Percentiles rank a stretch among this genome's conserved stretches.
Evolutionary conservation across 164 flowering plant species (phyloP).

Genomic region (Warburgia ugandensis): DNA sequence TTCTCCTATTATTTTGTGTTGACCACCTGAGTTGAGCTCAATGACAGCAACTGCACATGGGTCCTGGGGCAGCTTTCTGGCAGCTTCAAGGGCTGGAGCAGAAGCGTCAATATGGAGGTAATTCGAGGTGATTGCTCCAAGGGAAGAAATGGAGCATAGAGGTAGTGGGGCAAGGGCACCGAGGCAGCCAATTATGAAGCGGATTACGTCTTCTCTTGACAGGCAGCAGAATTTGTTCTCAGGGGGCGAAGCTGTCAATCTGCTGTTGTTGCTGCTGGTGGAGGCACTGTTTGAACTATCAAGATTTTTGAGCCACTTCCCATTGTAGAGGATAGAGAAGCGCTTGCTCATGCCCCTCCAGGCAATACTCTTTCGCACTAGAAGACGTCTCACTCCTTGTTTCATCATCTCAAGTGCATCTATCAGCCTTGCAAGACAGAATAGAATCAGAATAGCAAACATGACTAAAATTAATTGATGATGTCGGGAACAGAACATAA

Average conservation of each 20-base stretch:
- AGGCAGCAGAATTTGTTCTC: conserved; percentile 70
- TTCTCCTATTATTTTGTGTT: conserved; percentile 73
- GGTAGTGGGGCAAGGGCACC: conserved; percentile 96
- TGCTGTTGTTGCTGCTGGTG: conserved; percentile 22
- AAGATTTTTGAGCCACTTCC: conserved; percentile 83
- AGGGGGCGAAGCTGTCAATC: conserved; percentile 40
- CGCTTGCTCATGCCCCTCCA: conserved; percentile 97
- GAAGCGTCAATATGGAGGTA: conserved; percentile 57
- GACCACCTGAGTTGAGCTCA: conserved; percentile 43
- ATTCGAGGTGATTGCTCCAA: conserved; percentile 56
- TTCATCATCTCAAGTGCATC: conserved; percentile 98
- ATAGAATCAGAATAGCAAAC: background rate
- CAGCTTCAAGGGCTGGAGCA: conserved; percentile 51
- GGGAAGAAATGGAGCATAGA: conserved; percentile 71
- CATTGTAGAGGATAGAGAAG: conserved; percentile 83
- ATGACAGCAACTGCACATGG: conserved; percentile 82
- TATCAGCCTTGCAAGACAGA: conserved; percentile 50
- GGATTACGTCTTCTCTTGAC: conserved; percentile 85
- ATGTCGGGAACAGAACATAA: background rate
- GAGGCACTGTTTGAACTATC: conserved; percentile 35
- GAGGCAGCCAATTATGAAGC: conserved; percentile 85
- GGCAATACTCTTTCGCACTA: conserved; percentile 63
- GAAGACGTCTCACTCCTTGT: conserved; percentile 88
- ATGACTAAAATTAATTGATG: background rate
- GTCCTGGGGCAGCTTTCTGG: conserved; percentile 41